These are phyloP conservation scores for Canna indica DNA, from an alignment of 176 grass and related monocot genomes.

Conservation along the genomic window DNA sequence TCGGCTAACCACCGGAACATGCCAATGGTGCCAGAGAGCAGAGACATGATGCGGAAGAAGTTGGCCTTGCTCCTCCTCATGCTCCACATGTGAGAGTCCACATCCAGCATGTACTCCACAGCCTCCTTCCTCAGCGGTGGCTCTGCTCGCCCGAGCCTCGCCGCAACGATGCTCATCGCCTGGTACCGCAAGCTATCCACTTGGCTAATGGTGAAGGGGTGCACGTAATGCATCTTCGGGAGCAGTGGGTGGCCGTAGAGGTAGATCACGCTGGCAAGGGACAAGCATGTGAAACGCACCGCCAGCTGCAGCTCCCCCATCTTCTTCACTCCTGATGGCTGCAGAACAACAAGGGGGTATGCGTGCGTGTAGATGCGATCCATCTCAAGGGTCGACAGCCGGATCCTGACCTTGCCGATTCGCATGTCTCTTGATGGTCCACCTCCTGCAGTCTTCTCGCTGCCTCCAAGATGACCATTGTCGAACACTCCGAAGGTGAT, in stretches of 20 bases:
- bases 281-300: slow-evolving; percentile 54
- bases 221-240: slow-evolving; percentile 49
- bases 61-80: slow-evolving; percentile 31
- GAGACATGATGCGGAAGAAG: slow-evolving; percentile 13
- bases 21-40: slow-evolving; percentile 13
- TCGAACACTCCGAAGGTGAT: slow-evolving; percentile 75
- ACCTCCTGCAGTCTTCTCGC: neutral
- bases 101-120: slow-evolving; percentile 29
- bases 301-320: slow-evolving; percentile 74
- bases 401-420: slow-evolving; percentile 73
- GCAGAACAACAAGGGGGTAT: slow-evolving; percentile 41
- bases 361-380: slow-evolving; percentile 36
- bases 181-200: slow-evolving; percentile 26
- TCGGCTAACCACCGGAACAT: slow-evolving; percentile 9
- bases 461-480: slow-evolving; percentile 40
- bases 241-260: slow-evolving; percentile 46
- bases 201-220: slow-evolving; percentile 40
- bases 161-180: slow-evolving; percentile 19
- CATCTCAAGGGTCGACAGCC: slow-evolving; percentile 58
- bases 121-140: slow-evolving; percentile 27
- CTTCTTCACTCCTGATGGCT: slow-evolving; percentile 44
- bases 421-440: slow-evolving; percentile 31
- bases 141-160: slow-evolving; percentile 18
- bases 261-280: slow-evolving; percentile 31
- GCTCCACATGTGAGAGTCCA: slow-evolving; percentile 30